Base-by-base conservation (phyloP, 805 yeast genomes). In the Nematodospora valgi region DNA sequence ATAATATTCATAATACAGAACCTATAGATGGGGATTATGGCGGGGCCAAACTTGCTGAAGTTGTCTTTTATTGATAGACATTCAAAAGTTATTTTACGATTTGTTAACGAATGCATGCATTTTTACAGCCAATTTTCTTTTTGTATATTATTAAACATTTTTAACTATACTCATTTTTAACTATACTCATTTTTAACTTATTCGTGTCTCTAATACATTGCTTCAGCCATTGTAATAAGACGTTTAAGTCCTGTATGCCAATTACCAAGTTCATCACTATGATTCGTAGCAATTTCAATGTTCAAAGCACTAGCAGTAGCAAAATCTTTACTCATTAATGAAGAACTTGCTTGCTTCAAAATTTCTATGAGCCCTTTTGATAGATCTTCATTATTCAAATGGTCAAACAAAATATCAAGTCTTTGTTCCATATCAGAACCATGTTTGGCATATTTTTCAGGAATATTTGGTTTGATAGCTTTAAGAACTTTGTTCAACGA, bases 211-310 rank as follows among this genome's bases (percentile, higher is more conserved):
- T 42, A 54, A 18, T 47, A 47, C 45, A 58, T 45, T 10, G 68
- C 72, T 43, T 67, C 71, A 3, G 68, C 77, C 74, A 93, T 86
- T 43, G 82, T 82, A 42, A 91, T 78, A 43, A 93, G 72, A 48
- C 97, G 78, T 59, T 83, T 87, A 30, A 93, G 82, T 48, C 98
- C 98, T 21, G 84, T 77, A 65, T 84, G 76, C 98, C 98, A 93
- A 50, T 82, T 79, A 10, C 95, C 96, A 44, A 83, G 77, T 58
- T 89, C 95, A 16, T 73, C 76, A 16, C 81, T 72, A 43, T 76
- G 72, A 23, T 75, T 72, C 6, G 86, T 72, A 15, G 83, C 75
- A 41, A 93, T 72, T 34, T 78, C 76, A 23, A 68, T 56, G 42
- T 76, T 78, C 22, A 76, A 47, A 2, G 70, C 58, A 34, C 70